A percentile compares a stretch with the other conserved stretches of the same genome.
Evolutionary conservation across 768 basidiomycete species (phyloP).

Genomic region (Chiua virens): DNA sequence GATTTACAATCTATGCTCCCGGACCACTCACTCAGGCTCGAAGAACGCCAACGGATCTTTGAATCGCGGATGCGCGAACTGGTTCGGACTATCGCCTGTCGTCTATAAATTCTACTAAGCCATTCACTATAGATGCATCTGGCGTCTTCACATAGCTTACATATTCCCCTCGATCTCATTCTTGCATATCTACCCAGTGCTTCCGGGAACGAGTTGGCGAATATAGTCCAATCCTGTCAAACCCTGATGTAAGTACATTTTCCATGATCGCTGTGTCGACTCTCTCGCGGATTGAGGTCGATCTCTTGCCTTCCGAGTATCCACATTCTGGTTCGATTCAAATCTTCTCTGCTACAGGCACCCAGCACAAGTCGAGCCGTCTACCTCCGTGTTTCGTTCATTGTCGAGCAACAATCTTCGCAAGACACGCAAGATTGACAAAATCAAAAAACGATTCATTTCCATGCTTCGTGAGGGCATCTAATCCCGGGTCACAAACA

Average conservation of each 20-base stretch:
- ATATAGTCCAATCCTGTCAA: background rate
- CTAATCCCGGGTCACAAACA: too few relatives aligned
- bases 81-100: background rate
- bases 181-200: background rate
- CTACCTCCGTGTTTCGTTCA: background rate
- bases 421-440: background rate
- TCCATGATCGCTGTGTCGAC: too few relatives aligned
- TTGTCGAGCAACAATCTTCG: background rate
- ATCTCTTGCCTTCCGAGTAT: too few relatives aligned
- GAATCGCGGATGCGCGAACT: background rate
- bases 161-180: background rate
- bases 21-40: background rate
- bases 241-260: background rate
- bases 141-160: background rate
- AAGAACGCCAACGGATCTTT: conserved; percentile 2
- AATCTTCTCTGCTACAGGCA: background rate
- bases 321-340: too few relatives aligned
- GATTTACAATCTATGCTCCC: background rate
- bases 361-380: background rate
- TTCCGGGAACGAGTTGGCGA: too few relatives aligned
- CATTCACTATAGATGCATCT: background rate
- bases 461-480: background rate
- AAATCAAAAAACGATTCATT: background rate
- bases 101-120: background rate
- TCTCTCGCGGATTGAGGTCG: too few relatives aligned